Base-by-base conservation (phyloP, 805 yeast genomes). In the Kodamaea laetipori region DNA sequence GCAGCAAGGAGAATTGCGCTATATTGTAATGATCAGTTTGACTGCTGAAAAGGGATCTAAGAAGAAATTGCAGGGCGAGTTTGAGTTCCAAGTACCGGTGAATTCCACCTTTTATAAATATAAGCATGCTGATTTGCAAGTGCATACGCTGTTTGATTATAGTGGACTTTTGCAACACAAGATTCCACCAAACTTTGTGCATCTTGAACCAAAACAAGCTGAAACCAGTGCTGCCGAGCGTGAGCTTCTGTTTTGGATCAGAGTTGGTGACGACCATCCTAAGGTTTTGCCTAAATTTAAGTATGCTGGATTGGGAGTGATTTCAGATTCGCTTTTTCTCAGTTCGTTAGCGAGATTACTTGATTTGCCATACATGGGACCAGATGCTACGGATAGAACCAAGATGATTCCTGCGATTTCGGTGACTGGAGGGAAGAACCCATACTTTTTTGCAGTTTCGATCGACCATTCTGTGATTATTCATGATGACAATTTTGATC, bases 401-500 rank as follows among this genome's bases (percentile, higher is more conserved):
- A 41, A 42, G 32, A 15, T 7, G 26, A 36, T 43, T 11, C 31
- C 45, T 2, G 21, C 39, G n/a, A 39, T 52, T 11, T 52, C 55
- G n/a, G 37, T 46, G 5, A 56, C 50, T 24, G 66, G 64, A 4
- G 65, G 63, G 3, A 47, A 45, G 18, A 58, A 57, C 9, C 49
- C 53, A 10, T 53, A 63, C 45, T 64, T 60, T 43, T 64, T 66
- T 34, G 55, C 62, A 11, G 59, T 65, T 1, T 60, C 67, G 6
- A 52, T 66, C 25, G 71, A 66, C 48, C 71, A 66, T 43, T 53
- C 64, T 4, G 53, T 66, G 6, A 66, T 57, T 42, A 63, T 66
- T 48, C 71, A 66, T 46, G 70, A 66, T 41, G 67, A 60, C 39
- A 56, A 52, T 19, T 64, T 66, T 46, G 65, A 64, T 38, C 68